Base-by-base conservation (phyloP, 192 early-diverging fungal genomes). In the Oehlia diaphana region DNA sequence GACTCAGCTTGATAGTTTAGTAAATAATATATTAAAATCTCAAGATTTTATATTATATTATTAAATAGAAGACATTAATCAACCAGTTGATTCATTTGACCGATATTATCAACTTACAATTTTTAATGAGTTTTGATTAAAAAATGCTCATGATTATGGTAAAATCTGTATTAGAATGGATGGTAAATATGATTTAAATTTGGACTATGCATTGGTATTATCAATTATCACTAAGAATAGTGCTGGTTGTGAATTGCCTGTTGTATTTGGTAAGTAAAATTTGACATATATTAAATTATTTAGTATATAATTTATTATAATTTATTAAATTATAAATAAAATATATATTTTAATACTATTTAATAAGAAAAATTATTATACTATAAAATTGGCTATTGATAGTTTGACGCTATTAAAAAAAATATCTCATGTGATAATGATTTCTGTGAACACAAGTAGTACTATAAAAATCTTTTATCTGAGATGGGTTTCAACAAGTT, bases 101-200 rank as follows among this genome's bases (percentile, higher is more conserved):
- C 23, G 31, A 44, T 73, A 73, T 73, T 73, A 73, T 39, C 49
- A 73, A 7, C 39, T 53, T 8, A 73, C 72, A 28, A 9, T 73
- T 28, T 58, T 49, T 33, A 7, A 73, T 58, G 49, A 73, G n/a
- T 73, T 73, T 58, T 73, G 72, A n/a, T 26, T 73, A 50, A 44
- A 73, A 33, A 71, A 71, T 71, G 35, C 6, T 65, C n/a, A 12
- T n/a, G n/a, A n/a, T n/a, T n/a, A n/a, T n/a, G n/a, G n/a, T n/a
- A n/a, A n/a, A n/a, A n/a, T n/a, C n/a, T 9, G 10, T 44, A 31
- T 71, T n/a, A 21, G 67, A 44, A 71, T 71, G 8, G 69, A 71
- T 71, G 69, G 69, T 10, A 71, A 71, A 71, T 71, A 50, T 50
- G 49, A 50, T 50, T 50, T 50, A 13, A 50, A 67, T 50, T 3